Evolutionary conservation across 805 yeast genomes (phyloP), one percentile per base, ranked within the genome.

Genomic region (Starmerella geochares): DNA sequence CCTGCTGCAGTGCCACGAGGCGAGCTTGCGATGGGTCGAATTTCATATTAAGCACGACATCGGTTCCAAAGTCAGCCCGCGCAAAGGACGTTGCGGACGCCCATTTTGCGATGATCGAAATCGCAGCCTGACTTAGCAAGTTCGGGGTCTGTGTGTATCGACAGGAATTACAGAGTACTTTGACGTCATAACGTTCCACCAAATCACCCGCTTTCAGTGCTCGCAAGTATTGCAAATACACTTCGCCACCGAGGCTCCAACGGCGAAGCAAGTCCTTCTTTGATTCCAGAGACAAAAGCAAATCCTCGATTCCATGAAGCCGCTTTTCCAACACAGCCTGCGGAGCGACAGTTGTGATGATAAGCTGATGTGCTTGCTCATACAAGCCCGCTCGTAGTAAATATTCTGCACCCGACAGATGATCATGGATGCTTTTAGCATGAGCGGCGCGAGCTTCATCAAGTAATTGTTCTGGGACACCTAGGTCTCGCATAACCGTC

Each of bases 261-360:
- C 49, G 36, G 2, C 53, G 6, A 28, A 59, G 39, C 11, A 11
- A 9, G 9, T 39, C 33, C 52, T 56, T 45, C 6, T 46, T 39
- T 2, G 58, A 47, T 9, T 54, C 60, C 27, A 60, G 51, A 14
- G 51, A 47, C 38, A 61, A 57, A 10, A 70, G 49, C 9, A 65
- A 41, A 6, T 50, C 57, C 17, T 41, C 46, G 11, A 67, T 49
- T 13, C 47, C 47, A 17, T 39, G 54, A 5, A 57, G 45, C 13
- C 63, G 66, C 49, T 75, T 73, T n/a, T 75, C 70, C 14, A 80
- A 74, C 1, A 88, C 76, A 3, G 81, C 75, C 13, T 65, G 63
- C 8, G 97, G 97, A 0, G 90, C 97, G 27, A 86, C 81, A 3
- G 71, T 62, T 1, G 67, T 60, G 8, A 80, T 58, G 3, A 85